Base-by-base conservation (phyloP, 345 rosid genomes). In the Brassica nigra region DNA sequence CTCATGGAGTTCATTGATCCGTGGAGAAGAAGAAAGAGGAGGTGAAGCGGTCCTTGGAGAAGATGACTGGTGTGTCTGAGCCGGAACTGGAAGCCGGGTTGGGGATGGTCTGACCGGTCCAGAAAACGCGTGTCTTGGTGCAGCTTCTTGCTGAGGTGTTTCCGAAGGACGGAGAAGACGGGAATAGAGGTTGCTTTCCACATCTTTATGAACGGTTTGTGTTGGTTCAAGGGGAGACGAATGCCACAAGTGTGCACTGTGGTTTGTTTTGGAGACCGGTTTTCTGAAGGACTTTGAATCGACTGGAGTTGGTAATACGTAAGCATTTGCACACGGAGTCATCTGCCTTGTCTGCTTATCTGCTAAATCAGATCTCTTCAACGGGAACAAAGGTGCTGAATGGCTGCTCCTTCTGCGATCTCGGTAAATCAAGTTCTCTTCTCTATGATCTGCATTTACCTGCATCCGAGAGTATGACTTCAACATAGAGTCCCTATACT, bases 1-100 rank as follows among this genome's bases (percentile, higher is more conserved):
- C 82, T 90, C 94, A 71, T 96, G 99, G 58, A 96, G 97, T 83
- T 96, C 98, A 39, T 89, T 90, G 81, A 90, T 87, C 73, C 89
- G 88, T 54, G 97, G 98, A 58, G 98, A 91, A 90, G 93, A 80
- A 61, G 90, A 55, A 71, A 87, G 31, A 79, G 99, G 98, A 36
- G 99, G 99, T 67, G 97, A 96, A 44, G 95, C 90, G 54, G 82
- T 84, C 83, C 84, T 86, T 65, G 95, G 93, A 78, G 98, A 81
- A 79, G 93, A 82, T 71, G 85, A 75, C 69, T 81, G 47, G 47
- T 39, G 86, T 84, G 62, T 66, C 10, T 52, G 83, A 8, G 30
- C 76, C 1, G 67, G 73, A 64, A 68, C 74, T 33, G 81, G 84
- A 15, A 77, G 71, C 28, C 85, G 86, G 6, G 94, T 72, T 34